Conservation (phyloP, 2,329 filamentous ascomycete genomes). For the Septoria petroselini region DNA sequence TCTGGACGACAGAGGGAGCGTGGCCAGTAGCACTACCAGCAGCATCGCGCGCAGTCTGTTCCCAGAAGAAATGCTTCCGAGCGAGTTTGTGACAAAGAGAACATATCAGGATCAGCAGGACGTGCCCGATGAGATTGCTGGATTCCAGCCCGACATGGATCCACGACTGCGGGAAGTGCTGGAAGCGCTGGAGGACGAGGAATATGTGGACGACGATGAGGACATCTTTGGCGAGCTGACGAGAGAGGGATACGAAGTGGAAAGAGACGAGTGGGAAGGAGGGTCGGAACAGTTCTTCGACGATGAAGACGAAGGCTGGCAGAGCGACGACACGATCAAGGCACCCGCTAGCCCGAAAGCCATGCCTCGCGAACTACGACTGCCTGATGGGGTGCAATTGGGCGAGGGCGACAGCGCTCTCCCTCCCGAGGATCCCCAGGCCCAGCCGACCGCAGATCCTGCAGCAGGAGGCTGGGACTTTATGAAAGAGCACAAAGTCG, state of each 20-base stretch:
- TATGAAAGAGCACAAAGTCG: slow-evolving; percentile 82
- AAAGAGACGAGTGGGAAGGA: slow-evolving; percentile 74
- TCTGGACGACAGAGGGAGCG: slow-evolving; percentile 45
- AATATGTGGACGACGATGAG: slow-evolving; percentile 81
- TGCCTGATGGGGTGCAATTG: slow-evolving; percentile 39
- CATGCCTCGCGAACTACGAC: slow-evolving; percentile 30
- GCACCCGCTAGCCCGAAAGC: slow-evolving; percentile 39
- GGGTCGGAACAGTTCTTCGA: slow-evolving; percentile 38
- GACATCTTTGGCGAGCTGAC: slow-evolving; percentile 76
- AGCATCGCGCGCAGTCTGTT: slow-evolving; percentile 49
- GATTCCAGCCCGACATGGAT: slow-evolving; percentile 98
- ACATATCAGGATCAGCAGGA: slow-evolving; percentile 93
- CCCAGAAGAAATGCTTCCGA: slow-evolving; percentile 72
- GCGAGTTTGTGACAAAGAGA: slow-evolving; percentile 70
- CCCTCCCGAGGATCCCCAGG: slow-evolving; percentile 37
- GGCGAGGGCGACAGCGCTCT: slow-evolving; percentile 50
- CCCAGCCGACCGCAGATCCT: slow-evolving; percentile 37
- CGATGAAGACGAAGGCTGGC: slow-evolving; percentile 73
- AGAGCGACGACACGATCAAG: slow-evolving; percentile 88
- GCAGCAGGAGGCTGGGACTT: slow-evolving; percentile 79
- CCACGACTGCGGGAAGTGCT: slow-evolving; percentile 84
- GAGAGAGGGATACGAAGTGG: slow-evolving; percentile 67
- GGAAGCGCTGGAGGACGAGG: slow-evolving; percentile 92
- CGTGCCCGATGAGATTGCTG: slow-evolving; percentile 83
- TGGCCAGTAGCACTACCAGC: slow-evolving; percentile 42